Evolutionary conservation across 2,329 filamentous ascomycete species (phyloP).

Genomic region (Cytospora paraplurivora): DNA sequence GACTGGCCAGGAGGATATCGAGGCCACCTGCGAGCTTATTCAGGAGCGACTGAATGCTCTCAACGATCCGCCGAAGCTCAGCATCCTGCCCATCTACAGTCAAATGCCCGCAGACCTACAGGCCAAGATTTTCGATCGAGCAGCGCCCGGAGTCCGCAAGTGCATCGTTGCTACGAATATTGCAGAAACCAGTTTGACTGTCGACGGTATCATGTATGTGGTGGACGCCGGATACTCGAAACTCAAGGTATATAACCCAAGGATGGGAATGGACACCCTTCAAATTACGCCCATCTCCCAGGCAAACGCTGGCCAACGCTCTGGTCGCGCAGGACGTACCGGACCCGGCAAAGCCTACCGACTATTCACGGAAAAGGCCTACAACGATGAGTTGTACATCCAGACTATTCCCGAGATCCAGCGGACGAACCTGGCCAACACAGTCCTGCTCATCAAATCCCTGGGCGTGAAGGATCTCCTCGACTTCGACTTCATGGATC

Average conservation of each 20-base stretch:
- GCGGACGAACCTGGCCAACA: conserved; percentile 92
- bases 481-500: conserved; percentile 99
- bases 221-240: conserved; percentile 97
- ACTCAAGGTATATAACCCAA: conserved; percentile 96
- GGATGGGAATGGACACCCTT: conserved; percentile 98
- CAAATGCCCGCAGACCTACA: conserved; percentile 99
- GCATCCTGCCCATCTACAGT: conserved; percentile 96
- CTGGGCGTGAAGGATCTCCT: conserved; percentile 91
- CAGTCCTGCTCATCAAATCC: conserved; percentile 89
- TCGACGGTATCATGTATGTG: conserved; percentile 99
- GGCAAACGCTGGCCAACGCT: conserved; percentile 90
- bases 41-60: conserved; percentile 84
- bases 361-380: conserved; percentile 91
- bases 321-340: conserved; percentile 89
- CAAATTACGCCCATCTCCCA: conserved; percentile 98
- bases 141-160: conserved; percentile 87
- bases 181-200: conserved; percentile 94
- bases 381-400: conserved; percentile 93
- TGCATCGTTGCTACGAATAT: conserved; percentile 99
- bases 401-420: conserved; percentile 98
- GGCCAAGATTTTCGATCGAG: conserved; percentile 95
- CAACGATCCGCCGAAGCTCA: conserved; percentile 92
- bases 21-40: conserved; percentile 91
- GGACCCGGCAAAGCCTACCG: conserved; percentile 95
- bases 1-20: conserved; percentile 98